Percentiles rank a stretch among this genome's conserved stretches.
Evolutionary conservation across 2,329 filamentous ascomycete genomes (phyloP).

Genomic region (Microsporum ferrugineum): DNA sequence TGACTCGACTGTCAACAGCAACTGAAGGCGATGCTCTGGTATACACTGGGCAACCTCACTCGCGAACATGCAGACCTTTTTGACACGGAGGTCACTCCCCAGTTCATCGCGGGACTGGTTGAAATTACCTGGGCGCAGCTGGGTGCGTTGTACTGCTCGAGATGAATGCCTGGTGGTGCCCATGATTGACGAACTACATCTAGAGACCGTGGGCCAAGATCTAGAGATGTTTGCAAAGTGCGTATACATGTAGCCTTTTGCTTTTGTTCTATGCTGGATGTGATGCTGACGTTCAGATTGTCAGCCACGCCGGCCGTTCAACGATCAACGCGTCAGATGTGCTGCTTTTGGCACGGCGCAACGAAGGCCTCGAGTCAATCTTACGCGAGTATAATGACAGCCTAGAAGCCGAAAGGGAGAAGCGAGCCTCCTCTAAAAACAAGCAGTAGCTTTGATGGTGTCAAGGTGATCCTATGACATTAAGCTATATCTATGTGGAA

Average conservation of each 20-base stretch:
- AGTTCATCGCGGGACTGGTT: conserved; percentile 76
- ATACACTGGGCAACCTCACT: conserved; percentile 72
- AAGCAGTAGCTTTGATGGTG: not conserved
- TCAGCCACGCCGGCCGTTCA: conserved; percentile 65
- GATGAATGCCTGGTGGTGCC: not conserved
- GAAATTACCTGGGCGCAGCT: conserved; percentile 83
- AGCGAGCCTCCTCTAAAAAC: not conserved
- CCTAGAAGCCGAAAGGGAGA: not conserved
- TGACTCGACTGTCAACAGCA: conserved; percentile 40
- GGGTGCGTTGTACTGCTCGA: conserved; percentile 41
- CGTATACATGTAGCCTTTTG: conserved; percentile 11
- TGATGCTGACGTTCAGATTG: conserved; percentile 14
- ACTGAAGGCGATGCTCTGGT: conserved; percentile 77
- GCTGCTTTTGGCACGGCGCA: conserved; percentile 71
- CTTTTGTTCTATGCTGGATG: not conserved
- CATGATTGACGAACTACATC: not conserved
- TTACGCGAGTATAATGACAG: conserved; percentile 39
- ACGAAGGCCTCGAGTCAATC: conserved; percentile 69
- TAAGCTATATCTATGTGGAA: no score
- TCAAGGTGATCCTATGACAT: no score
- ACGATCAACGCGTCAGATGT: conserved; percentile 81
- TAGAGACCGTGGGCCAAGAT: conserved; percentile 47
- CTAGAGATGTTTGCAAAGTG: conserved; percentile 53
- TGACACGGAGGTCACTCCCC: conserved; percentile 76
- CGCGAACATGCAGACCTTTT: conserved; percentile 66